Base-by-base conservation (phyloP, 129 eudicot genomes). In the Helianthus tuberosus region DNA sequence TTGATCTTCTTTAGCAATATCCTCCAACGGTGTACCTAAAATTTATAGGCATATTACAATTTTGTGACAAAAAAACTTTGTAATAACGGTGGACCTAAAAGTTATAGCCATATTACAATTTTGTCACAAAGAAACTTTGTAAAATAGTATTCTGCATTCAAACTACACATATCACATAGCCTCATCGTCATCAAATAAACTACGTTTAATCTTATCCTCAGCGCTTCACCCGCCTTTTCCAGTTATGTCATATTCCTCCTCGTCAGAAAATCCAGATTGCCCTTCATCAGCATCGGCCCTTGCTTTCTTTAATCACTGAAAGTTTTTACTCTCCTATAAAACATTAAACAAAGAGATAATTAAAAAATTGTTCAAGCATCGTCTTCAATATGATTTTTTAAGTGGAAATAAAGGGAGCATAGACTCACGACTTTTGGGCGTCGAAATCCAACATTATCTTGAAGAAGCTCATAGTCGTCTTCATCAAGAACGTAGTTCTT, bases 401-500 rank as follows among this genome's bases (percentile, higher is more conserved):
- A 72, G 66, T 48, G 32, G 47, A 74, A 54, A 69, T 54, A 67
- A 51, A 51, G 59, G 7, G 51, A 38, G 35, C 38, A 49, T 41
- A 36, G 73, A 83, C 82, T 87, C 72, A 90, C 92, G 43, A 59
- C 55, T 76, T 84, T 85, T 36, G 93, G 96, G 11, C 96, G 96
- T 62, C 73, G 86, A 73, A 87, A 79, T 11, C 90, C 97, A 17
- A 86, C 74, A 73, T 87, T 91, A 55, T 95, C 97, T 85, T 86
- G 87, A 29, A 95, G 99, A 27, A 95, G 96, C 81, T 85, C 93
- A 66, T 91, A 95, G 73, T 95, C 99, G 80, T 95, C 99, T 71
- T 91, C 97, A 59, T 95, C 99, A 13, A 95, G 97, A 66, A 50
- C 86, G 64, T 68, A 95, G 74, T 83, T 83, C 87, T 83, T 86